Evolutionary conservation across 441 rosid species (phyloP).

Genomic region (Pelargonium fulgidum): DNA sequence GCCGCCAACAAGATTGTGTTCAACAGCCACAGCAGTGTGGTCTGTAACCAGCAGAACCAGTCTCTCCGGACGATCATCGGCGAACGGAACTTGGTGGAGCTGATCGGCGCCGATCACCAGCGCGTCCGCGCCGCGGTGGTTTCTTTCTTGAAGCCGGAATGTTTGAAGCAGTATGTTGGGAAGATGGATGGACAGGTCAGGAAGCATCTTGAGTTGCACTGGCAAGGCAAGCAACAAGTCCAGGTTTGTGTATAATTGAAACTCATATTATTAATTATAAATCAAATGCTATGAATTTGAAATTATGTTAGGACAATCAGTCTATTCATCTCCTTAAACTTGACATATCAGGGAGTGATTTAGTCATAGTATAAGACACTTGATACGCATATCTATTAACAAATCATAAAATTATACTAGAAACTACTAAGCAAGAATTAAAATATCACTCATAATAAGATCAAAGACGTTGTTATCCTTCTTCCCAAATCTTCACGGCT

Average conservation of each 20-base stretch:
- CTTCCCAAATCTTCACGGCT: too few relatives aligned
- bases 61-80: slow-evolving; percentile 32
- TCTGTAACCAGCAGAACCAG: slow-evolving; percentile 30
- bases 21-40: slow-evolving; percentile 22
- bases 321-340: too few relatives aligned
- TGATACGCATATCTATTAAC: too few relatives aligned
- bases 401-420: too few relatives aligned
- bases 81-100: slow-evolving; percentile 29
- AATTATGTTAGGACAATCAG: too few relatives aligned
- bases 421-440: too few relatives aligned
- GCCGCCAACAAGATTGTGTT: slow-evolving; percentile 48
- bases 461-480: too few relatives aligned
- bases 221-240: slow-evolving; percentile 38
- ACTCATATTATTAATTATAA: too few relatives aligned
- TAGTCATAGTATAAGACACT: too few relatives aligned
- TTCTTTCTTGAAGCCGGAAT: slow-evolving; percentile 42
- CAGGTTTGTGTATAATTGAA: slow-evolving; percentile 17
- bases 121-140: slow-evolving; percentile 36
- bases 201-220: slow-evolving; percentile 30
- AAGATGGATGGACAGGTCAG: slow-evolving; percentile 42
- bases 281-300: too few relatives aligned
- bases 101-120: slow-evolving; percentile 35
- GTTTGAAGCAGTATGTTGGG: slow-evolving; percentile 34
- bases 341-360: too few relatives aligned
- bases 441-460: too few relatives aligned